A percentile compares a stretch with the other conserved stretches of the same genome.
Conservation (phyloP, 2,329 filamentous ascomycete genomes). For the Moelleriella libera region DNA sequence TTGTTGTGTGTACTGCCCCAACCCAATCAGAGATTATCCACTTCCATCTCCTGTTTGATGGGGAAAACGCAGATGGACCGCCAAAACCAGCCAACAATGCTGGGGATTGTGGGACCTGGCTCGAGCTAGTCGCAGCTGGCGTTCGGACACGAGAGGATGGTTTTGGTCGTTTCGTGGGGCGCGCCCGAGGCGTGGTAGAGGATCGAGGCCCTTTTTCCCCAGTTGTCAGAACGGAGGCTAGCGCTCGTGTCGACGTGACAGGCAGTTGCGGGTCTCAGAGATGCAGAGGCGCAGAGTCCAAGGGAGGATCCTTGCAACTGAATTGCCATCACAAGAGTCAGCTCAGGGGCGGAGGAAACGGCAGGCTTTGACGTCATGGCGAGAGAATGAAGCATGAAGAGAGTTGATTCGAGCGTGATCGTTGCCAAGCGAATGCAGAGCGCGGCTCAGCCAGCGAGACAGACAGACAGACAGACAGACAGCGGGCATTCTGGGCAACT, state of each 20-base stretch:
- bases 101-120: background rate
- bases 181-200: too few relatives aligned
- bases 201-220: too few relatives aligned
- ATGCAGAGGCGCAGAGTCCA: background rate
- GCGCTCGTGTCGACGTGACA: background rate
- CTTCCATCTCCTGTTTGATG: background rate
- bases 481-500: too few relatives aligned
- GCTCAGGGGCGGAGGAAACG: background rate
- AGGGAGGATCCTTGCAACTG: too few relatives aligned
- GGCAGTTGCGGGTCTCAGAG: background rate
- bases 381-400: background rate
- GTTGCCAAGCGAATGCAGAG: background rate
- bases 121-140: background rate
- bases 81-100: background rate
- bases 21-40: background rate
- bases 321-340: too few relatives aligned
- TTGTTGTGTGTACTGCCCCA: too few relatives aligned
- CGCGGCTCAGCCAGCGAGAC: too few relatives aligned
- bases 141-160: background rate
- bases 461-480: too few relatives aligned
- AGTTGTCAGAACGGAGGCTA: too few relatives aligned
- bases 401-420: background rate
- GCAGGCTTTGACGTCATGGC: background rate
- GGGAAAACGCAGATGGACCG: background rate
- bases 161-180: background rate